Evolutionary conservation across 2,329 filamentous ascomycete species (phyloP).

Genomic region (Colletotrichum paranaense): DNA sequence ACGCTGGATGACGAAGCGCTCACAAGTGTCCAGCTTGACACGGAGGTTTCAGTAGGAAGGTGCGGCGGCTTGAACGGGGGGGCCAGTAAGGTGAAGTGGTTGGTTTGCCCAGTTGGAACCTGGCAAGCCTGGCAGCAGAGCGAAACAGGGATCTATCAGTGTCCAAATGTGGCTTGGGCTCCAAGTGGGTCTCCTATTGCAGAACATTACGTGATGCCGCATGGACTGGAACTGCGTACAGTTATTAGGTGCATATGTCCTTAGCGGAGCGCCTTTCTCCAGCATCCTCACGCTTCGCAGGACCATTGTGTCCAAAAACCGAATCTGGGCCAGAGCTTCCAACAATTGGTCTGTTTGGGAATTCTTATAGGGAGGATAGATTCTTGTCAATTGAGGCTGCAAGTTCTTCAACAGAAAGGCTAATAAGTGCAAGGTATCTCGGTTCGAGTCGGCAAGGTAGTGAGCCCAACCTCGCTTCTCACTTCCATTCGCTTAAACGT

Average conservation of each 20-base stretch:
- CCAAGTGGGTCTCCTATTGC: slow-evolving; percentile 11
- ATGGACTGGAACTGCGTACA: slow-evolving; percentile 28
- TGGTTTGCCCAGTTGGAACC: slow-evolving; percentile 32
- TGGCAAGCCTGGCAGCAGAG: slow-evolving; percentile 34
- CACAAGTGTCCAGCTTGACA: slow-evolving; percentile 38
- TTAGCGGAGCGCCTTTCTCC: slow-evolving; percentile 6
- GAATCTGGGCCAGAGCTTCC: not conserved
- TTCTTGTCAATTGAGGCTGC: not conserved
- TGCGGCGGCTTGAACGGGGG: slow-evolving; percentile 33
- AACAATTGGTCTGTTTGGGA: not conserved
- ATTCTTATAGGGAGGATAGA: not conserved
- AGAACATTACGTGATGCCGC: slow-evolving; percentile 33
- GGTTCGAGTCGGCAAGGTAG: not conserved
- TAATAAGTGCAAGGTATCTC: not conserved
- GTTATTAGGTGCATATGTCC: slow-evolving; percentile 18
- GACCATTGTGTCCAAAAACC: not conserved
- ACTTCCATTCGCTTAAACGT: not conserved
- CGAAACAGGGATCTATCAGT: slow-evolving; percentile 22
- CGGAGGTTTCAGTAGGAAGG: slow-evolving; percentile 36
- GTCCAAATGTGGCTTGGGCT: slow-evolving; percentile 28
- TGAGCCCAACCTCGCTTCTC: slow-evolving; percentile 2
- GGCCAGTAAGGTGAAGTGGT: slow-evolving; percentile 24
- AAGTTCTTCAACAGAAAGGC: not conserved
- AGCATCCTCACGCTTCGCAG: not conserved
- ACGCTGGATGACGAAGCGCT: slow-evolving; percentile 38